A percentile compares a stretch with the other conserved stretches of the same genome.
Conservation (phyloP, 371 early-diverging fungal genomes). For the Syncephalis plumigaleata region DNA sequence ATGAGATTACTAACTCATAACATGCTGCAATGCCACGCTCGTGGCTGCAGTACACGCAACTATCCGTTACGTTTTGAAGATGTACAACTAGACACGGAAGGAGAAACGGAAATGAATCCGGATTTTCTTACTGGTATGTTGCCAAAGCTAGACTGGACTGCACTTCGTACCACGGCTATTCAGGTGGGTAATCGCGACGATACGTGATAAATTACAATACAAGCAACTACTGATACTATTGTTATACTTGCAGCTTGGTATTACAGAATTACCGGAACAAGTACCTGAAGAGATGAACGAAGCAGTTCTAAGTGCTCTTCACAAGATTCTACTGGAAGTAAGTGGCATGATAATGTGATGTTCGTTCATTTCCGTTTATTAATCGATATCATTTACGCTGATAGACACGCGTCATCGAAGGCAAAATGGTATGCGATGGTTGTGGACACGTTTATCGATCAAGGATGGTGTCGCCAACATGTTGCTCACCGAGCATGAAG, state of each 20-base stretch:
- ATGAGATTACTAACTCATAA: constrained; percentile 95
- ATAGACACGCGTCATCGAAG: constrained; percentile 63
- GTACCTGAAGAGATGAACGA: constrained; percentile 65
- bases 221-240: not conserved
- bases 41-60: constrained; percentile 73
- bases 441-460: constrained; percentile 81
- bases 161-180: constrained; percentile 48
- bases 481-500: constrained; percentile 87
- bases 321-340: constrained; percentile 68
- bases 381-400: not conserved
- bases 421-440: constrained; percentile 78
- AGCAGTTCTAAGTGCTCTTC: constrained; percentile 53
- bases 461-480: constrained; percentile 93
- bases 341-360: not conserved
- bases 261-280: constrained; percentile 39
- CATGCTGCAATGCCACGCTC: constrained; percentile 95
- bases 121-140: constrained; percentile 72
- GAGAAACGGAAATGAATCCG: constrained; percentile 66
- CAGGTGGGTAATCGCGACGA: constrained; percentile 30
- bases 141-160: constrained; percentile 71
- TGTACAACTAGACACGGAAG: constrained; percentile 60
- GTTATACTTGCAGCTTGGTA: constrained; percentile 30
- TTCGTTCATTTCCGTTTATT: not conserved
- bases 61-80: constrained; percentile 80
- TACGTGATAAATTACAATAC: no score